Evolutionary conservation across 2,329 filamentous ascomycete species (phyloP).

Genomic region (Herpomyces periplanetae): DNA sequence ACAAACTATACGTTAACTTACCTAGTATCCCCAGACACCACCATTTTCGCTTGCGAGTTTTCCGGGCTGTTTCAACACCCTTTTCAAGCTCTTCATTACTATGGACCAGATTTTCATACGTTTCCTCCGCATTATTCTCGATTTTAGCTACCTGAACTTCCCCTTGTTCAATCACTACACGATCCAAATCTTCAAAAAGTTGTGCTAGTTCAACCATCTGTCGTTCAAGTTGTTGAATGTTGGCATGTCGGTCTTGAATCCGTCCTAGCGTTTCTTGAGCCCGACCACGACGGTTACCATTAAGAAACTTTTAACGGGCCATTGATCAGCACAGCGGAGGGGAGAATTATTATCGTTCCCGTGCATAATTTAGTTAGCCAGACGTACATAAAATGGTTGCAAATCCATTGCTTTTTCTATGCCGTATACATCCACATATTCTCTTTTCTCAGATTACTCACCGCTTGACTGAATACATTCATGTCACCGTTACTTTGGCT

Average conservation of each 20-base stretch:
- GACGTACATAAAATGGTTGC: constrained; percentile 3
- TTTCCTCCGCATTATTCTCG: constrained; percentile 51
- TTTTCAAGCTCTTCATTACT: constrained; percentile 43
- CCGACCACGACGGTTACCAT: constrained; percentile 39
- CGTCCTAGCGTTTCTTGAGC: constrained; percentile 37
- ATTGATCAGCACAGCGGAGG: background rate
- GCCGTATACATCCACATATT: background rate
- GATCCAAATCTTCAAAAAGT: constrained; percentile 62
- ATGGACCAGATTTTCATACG: constrained; percentile 42
- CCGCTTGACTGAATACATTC: constrained; percentile 54
- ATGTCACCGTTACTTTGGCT: constrained; percentile 28
- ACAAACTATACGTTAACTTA: constrained; percentile 8
- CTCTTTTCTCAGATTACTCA: no score
- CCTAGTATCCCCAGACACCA: constrained; percentile 39
- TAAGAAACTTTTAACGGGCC: constrained; percentile 17
- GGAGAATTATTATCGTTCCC: background rate
- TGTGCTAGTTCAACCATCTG: constrained; percentile 58
- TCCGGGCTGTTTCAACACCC: constrained; percentile 43
- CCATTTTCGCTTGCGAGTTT: constrained; percentile 78
- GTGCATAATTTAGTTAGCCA: constrained; percentile 1
- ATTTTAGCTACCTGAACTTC: constrained; percentile 41
- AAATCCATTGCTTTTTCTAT: background rate
- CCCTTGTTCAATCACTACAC: constrained; percentile 48
- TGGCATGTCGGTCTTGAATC: constrained; percentile 43
- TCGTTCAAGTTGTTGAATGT: constrained; percentile 61